Base-by-base conservation (phyloP, 2,329 filamentous ascomycete genomes). In the Pestalotiopsis sp. region DNA sequence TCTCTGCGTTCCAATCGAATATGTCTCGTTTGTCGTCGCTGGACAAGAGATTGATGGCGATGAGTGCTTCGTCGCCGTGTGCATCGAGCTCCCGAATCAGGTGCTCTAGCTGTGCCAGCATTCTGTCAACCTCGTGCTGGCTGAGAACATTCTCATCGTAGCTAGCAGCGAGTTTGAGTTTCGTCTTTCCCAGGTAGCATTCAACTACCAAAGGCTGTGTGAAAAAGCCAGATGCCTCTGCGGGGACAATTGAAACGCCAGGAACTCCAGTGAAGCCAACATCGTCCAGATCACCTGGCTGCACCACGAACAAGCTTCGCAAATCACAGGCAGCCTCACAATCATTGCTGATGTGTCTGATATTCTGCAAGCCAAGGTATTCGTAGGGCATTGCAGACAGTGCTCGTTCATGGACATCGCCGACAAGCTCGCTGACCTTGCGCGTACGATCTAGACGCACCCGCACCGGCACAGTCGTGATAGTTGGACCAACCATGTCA, bases 91-190 rank as follows among this genome's bases (percentile, higher is more conserved):
- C 45, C 0, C 25, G 67, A 11, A 68, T 68, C 56, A 68, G 38
- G 61, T 68, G 67, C 20, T 68, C 67, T 1, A 68, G 62, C 40
- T 68, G 67, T n/a, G 62, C 67, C 52, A 68, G 67, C 52, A 68
- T 25, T 20, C 67, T 64, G n/a, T 61, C 56, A 6, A 40, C 62
- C 14, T 68, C 67, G 1, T 20, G 17, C 3, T 20, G 14, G n/a
- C 25, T 52, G 5, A 68, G 17, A 27, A 66, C 56, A n/a, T 68
- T 58, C 3, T 68, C 40, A 6, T 68, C 67, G 20, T 59, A 68
- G 23, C 61, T 68, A 9, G 67, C 67, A 36, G 31, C 60, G 2
- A 68, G 61, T 25, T 68, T 68, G 20, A 68, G 14, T 14, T 60
- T 59, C 17, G 59, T 25, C 14, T 40, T 25, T 17, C 62, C 67